phyloP scores from a whole-genome alignment of 176 grass and related monocot genomes.

The Juncus inflexus region DNA sequence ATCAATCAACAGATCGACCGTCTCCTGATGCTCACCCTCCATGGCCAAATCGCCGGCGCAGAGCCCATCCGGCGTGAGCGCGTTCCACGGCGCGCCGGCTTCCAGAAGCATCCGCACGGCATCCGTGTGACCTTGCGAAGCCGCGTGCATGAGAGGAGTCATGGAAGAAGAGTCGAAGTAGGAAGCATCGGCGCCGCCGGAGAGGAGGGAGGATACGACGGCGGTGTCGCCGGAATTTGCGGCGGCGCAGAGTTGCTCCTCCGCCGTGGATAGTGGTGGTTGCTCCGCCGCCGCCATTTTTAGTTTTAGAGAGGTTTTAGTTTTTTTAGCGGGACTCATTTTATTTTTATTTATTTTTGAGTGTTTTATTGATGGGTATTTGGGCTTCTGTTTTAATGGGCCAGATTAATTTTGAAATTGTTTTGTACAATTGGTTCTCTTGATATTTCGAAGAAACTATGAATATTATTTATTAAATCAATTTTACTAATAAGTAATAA shows the following conservation, averaged over 20 bases:
- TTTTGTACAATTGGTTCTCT: neutral
- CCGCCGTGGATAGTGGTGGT: conserved; percentile 32
- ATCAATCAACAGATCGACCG: conserved; percentile 73
- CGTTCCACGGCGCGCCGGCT: conserved; percentile 81
- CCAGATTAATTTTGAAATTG: neutral
- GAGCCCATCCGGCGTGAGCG: conserved; percentile 41
- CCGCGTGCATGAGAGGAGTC: conserved; percentile 83
- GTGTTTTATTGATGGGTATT: too few relatives aligned
- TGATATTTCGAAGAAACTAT: too few relatives aligned
- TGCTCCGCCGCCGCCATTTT: conserved; percentile 62
- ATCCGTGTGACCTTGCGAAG: conserved; percentile 43
- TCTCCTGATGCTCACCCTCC: conserved; percentile 36
- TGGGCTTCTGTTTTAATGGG: too few relatives aligned
- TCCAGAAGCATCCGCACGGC: conserved; percentile 53
- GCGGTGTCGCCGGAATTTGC: conserved; percentile 38
- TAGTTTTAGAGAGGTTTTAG: conserved; percentile 15
- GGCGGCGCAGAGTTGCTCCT: conserved; percentile 67
- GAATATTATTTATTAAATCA: too few relatives aligned
- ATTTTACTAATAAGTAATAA: too few relatives aligned
- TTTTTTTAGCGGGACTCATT: conserved; percentile 21
- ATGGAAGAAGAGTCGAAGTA: conserved; percentile 56
- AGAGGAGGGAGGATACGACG: conserved; percentile 34
- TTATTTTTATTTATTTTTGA: neutral
- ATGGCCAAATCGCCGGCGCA: conserved; percentile 72
- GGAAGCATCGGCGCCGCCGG: conserved; percentile 45